Evolutionary conservation across 106 monocot species (phyloP).

Genomic region (Dioscorea zingiberensis): DNA sequence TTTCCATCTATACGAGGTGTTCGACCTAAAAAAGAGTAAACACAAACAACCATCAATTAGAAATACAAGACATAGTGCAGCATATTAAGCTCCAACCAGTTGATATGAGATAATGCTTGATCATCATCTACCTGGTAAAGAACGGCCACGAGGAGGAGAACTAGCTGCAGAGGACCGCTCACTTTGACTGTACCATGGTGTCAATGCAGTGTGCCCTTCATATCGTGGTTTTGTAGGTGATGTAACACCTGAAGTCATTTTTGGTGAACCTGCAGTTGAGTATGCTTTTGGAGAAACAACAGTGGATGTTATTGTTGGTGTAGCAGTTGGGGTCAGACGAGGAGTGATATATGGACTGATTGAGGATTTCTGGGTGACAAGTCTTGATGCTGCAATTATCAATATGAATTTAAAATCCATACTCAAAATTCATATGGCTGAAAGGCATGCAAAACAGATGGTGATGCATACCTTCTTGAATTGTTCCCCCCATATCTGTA

Average conservation of each 20-base stretch:
- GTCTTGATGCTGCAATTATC: constrained; percentile 16
- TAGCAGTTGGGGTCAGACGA: constrained; percentile 31
- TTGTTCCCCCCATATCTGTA: constrained; percentile 13
- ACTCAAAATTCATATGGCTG: not conserved
- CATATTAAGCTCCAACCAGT: not conserved
- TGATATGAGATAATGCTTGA: not conserved
- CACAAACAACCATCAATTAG: no score
- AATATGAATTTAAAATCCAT: not conserved
- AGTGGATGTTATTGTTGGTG: constrained; percentile 38
- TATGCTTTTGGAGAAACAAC: constrained; percentile 37
- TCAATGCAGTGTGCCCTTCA: constrained; percentile 29
- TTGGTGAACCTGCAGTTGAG: constrained; percentile 46
- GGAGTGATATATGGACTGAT: constrained; percentile 31
- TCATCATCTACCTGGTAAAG: constrained; percentile 33
- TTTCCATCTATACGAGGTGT: constrained; percentile 83
- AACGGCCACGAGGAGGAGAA: constrained; percentile 47
- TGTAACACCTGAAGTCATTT: constrained; percentile 33
- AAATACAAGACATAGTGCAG: no score
- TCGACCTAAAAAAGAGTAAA: constrained; percentile 40
- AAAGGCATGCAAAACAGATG: not conserved
- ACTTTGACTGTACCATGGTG: constrained; percentile 52
- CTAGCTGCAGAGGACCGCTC: constrained; percentile 52
- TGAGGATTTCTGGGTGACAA: constrained; percentile 17
- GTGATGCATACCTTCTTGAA: constrained; percentile 27
- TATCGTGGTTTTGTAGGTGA: constrained; percentile 49